Evolutionary conservation across 2,329 filamentous ascomycete genomes (phyloP), one percentile per base, ranked within the genome.

Genomic region (Fusarium odoratissimum): DNA sequence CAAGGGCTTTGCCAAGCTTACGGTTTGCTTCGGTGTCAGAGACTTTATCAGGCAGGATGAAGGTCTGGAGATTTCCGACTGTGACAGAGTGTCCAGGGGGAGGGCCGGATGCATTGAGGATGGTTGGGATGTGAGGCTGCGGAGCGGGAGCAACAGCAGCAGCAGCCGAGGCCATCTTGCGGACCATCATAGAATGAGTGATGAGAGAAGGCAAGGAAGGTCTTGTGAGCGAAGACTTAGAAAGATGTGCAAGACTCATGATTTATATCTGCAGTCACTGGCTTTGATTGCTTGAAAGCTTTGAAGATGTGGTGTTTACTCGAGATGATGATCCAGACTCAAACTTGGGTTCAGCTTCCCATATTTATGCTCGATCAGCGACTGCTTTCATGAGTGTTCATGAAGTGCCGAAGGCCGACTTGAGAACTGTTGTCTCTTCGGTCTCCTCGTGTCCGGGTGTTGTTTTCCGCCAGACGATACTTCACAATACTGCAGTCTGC

Each of bases 1-100:
- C 76, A 45, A 87, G 79, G 44, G 80, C 80, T 42, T 79, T 78
- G 8, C 83, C 85, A 60, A 86, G 77, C 8, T 77, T 77, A 41
- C 69, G 67, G 67, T 86, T 81, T 11, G 73, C 75, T 5, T 69
- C 58, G 13, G 76, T 80, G 1, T 81, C 80, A 1, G 78, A 81
- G 14, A 86, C 78, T 11, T 67, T 75, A 1, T 78, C 71, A 6
- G 84, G 84, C 4, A 87, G 75, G n/a, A 74, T 69, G 59, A 86
- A 86, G 3, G 84, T 86, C 61, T 84, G 77, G 11, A 86, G 78
- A 6, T 77, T 64, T 17, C 74, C 77, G 33, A 78, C 57, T 4
- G 45, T 58, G 37, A 77, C 78, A 12, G 37, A 60, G 58, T 75
- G 78, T 6, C 78, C 79, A 11, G 78, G 78, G 3, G 79, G 79